Conservation (phyloP, 2,329 filamentous ascomycete genomes). For the Mariannaea sp. region DNA sequence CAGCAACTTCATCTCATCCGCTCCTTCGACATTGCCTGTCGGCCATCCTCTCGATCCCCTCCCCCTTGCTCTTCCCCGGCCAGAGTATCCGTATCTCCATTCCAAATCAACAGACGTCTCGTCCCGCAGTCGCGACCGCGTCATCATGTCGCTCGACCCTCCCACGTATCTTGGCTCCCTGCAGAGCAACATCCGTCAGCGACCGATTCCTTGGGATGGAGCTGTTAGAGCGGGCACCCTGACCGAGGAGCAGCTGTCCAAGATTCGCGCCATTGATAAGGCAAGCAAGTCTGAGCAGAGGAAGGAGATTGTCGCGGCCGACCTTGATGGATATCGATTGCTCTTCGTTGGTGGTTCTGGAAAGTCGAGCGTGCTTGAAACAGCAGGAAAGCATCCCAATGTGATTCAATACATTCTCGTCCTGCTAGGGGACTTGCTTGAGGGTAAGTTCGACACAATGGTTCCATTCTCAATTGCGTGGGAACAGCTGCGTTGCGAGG, state of each 20-base stretch:
- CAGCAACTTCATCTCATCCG: constrained; percentile 36
- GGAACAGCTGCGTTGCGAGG: neutral
- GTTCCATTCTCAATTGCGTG: constrained; percentile 11
- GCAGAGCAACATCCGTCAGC: constrained; percentile 95
- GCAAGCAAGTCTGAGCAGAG: constrained; percentile 85
- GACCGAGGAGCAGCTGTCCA: constrained; percentile 89
- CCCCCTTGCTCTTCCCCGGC: constrained; percentile 16
- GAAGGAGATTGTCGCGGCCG: constrained; percentile 77
- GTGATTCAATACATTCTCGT: constrained; percentile 96
- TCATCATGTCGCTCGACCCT: constrained; percentile 84
- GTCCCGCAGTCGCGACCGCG: constrained; percentile 37
- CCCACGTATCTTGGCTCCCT: constrained; percentile 84
- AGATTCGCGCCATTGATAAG: constrained; percentile 96
- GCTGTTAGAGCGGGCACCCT: constrained; percentile 92
- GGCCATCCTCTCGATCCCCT: constrained; percentile 14
- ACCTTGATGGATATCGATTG: constrained; percentile 78
- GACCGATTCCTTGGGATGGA: constrained; percentile 97
- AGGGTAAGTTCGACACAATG: constrained; percentile 61
- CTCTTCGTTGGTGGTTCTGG: constrained; percentile 80
- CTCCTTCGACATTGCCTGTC: constrained; percentile 21
- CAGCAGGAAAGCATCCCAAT: constrained; percentile 82
- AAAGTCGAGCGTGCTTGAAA: constrained; percentile 75
- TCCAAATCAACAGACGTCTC: constrained; percentile 21
- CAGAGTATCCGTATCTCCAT: constrained; percentile 12
- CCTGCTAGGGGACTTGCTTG: constrained; percentile 82